Evolutionary conservation across 202 grass and related monocot genomes (phyloP).

Genomic region (Digitaria exilis): DNA sequence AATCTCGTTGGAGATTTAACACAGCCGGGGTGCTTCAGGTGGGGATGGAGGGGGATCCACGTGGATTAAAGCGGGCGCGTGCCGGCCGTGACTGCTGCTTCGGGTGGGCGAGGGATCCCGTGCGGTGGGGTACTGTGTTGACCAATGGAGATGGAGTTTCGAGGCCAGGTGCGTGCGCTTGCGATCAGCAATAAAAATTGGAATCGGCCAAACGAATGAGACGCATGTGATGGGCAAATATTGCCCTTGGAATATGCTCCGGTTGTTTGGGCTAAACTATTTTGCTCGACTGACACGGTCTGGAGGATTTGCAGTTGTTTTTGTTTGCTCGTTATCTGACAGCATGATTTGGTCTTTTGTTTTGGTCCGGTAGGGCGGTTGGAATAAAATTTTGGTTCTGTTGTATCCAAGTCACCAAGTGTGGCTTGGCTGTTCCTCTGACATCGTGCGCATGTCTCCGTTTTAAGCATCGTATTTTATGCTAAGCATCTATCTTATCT

Average conservation of each 20-base stretch:
- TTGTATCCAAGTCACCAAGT: not conserved
- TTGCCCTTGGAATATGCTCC: not conserved
- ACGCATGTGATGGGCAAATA: not conserved
- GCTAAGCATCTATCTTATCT: not conserved
- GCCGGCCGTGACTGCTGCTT: slow-evolving; percentile 30
- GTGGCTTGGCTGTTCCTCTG: not conserved
- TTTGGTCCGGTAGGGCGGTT: not conserved
- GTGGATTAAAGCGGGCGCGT: slow-evolving; percentile 44
- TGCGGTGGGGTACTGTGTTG: slow-evolving; percentile 42
- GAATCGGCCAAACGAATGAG: not conserved
- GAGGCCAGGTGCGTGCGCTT: not conserved
- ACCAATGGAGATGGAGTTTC: not conserved
- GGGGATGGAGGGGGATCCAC: slow-evolving; percentile 15
- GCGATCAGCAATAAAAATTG: not conserved
- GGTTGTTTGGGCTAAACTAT: not conserved
- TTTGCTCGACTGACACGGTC: not conserved
- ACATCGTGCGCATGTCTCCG: not conserved
- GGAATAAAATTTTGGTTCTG: not conserved
- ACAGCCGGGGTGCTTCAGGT: not conserved
- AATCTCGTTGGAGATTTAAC: no score
- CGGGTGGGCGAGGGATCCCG: slow-evolving; percentile 29
- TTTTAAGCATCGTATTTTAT: not conserved
- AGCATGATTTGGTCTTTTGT: not conserved
- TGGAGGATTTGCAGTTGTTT: not conserved
- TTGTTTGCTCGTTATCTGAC: not conserved